Percentiles rank a stretch among this genome's conserved stretches.
phyloP scores from a whole-genome alignment of 768 basidiomycete genomes.

The Psilocybe azurescens region DNA sequence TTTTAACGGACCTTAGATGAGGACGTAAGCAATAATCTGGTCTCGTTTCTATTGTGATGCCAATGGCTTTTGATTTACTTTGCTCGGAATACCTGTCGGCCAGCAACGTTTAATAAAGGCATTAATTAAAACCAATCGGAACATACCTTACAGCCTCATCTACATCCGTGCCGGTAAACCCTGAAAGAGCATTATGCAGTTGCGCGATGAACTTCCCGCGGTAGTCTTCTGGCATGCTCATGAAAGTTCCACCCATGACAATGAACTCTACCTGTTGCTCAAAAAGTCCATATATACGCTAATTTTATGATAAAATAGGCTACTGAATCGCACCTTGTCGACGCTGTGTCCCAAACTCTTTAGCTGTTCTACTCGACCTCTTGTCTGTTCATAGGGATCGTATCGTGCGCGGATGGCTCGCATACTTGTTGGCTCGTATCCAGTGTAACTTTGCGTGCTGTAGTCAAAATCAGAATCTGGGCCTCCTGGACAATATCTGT shows the following conservation, averaged over 20 bases:
- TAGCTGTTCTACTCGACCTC: conserved; percentile 94
- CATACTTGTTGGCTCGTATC: conserved; percentile 98
- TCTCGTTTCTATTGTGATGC: conserved; percentile 98
- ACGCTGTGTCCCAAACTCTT: conserved; percentile 96
- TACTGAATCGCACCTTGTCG: conserved; percentile 73
- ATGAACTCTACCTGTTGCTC: conserved; percentile 79
- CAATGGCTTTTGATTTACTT: conserved; percentile 97
- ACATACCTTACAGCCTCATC: conserved; percentile 91
- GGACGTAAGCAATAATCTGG: conserved; percentile 98
- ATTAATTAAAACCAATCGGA: background rate
- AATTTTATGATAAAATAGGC: background rate
- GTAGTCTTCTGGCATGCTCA: conserved; percentile 99
- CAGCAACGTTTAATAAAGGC: conserved; percentile 5
- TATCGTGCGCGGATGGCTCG: conserved; percentile 94
- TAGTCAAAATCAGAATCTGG: conserved; percentile 99
- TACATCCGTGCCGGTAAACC: conserved; percentile 90
- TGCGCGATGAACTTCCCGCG: conserved; percentile 93
- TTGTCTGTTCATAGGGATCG: conserved; percentile 97
- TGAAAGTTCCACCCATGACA: conserved; percentile 99
- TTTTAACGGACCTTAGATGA: conserved; percentile 73
- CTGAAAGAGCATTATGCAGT: conserved; percentile 94
- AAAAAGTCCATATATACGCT: background rate
- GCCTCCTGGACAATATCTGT: conserved; percentile 95
- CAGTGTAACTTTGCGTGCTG: conserved; percentile 95
- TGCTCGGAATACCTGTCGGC: conserved; percentile 84